Evolutionary conservation across 305 asterid species (phyloP).

Genomic region (Nicotiana rustica): DNA sequence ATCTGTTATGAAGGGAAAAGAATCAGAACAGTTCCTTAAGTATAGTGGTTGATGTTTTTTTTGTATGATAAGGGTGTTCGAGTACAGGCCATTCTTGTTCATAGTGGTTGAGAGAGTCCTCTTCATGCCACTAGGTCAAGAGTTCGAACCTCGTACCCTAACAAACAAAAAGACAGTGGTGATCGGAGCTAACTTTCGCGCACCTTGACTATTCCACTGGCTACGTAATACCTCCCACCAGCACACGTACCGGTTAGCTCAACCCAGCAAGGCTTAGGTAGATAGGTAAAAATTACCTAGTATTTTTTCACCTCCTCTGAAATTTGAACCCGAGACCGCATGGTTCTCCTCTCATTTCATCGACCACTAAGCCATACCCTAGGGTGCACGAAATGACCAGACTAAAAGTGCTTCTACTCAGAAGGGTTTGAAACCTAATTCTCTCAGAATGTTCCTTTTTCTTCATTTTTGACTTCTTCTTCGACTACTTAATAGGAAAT

Average conservation of each 20-base stretch:
- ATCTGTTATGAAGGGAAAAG: not conserved
- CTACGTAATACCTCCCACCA: not conserved
- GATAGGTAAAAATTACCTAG: not conserved
- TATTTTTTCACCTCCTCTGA: not conserved
- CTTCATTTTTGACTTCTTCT: not conserved
- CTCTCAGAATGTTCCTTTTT: not conserved
- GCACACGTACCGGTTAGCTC: not conserved
- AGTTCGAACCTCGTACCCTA: too few species aligned
- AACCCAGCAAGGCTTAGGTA: not conserved
- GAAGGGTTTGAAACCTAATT: not conserved
- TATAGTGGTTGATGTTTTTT: not conserved
- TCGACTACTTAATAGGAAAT: not conserved
- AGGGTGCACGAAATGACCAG: not conserved
- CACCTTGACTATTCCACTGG: not conserved
- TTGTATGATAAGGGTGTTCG: too few species aligned
- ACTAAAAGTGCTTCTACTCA: constrained; percentile 15
- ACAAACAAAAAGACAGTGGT: not conserved
- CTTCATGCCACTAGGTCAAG: too few species aligned
- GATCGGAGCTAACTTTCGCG: not conserved
- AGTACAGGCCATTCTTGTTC: too few species aligned
- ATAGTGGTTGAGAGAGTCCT: too few species aligned
- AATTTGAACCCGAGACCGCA: not conserved
- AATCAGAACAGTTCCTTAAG: not conserved
- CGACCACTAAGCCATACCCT: not conserved
- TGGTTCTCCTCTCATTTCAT: not conserved